Conservation (phyloP, 2,329 filamentous ascomycete species). For the Nannizziopsis barbatae region DNA sequence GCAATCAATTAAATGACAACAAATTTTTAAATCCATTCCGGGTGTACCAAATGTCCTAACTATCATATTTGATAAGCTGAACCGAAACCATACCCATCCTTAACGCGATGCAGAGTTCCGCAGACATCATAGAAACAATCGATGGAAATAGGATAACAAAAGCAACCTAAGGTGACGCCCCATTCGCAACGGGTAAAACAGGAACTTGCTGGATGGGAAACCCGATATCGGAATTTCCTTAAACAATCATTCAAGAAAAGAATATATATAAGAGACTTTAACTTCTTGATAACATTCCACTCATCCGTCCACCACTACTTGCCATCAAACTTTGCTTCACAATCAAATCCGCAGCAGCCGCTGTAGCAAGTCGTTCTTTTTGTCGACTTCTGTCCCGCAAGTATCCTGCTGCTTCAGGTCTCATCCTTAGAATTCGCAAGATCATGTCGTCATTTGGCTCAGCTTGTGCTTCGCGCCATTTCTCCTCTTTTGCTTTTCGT, state of each 20-base stretch:
- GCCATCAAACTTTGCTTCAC: conserved; percentile 77
- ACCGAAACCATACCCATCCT: not conserved
- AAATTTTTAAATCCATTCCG: not conserved
- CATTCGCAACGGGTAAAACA: not conserved
- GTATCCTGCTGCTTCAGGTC: conserved; percentile 78
- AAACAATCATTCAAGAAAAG: not conserved
- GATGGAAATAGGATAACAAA: not conserved
- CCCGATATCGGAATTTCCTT: not conserved
- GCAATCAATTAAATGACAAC: no score
- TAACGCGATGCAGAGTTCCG: not conserved
- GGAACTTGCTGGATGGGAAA: not conserved
- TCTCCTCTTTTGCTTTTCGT: conserved; percentile 90
- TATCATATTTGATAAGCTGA: not conserved
- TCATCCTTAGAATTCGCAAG: conserved; percentile 83
- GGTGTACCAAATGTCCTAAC: not conserved
- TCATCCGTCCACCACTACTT: conserved; percentile 44
- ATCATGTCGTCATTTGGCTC: conserved; percentile 99
- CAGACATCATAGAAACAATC: conserved; percentile 6
- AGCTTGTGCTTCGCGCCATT: conserved; percentile 86
- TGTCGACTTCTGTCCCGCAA: conserved; percentile 83
- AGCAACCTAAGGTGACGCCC: not conserved
- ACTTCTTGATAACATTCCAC: conserved; percentile 27
- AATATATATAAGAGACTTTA: not conserved
- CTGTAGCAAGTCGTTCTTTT: conserved; percentile 82
- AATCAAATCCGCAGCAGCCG: conserved; percentile 85